Evolutionary conservation across 2,329 filamentous ascomycete genomes (phyloP), one percentile per base, ranked within the genome.

Genomic region (Ceratocystis diversiconidia): DNA sequence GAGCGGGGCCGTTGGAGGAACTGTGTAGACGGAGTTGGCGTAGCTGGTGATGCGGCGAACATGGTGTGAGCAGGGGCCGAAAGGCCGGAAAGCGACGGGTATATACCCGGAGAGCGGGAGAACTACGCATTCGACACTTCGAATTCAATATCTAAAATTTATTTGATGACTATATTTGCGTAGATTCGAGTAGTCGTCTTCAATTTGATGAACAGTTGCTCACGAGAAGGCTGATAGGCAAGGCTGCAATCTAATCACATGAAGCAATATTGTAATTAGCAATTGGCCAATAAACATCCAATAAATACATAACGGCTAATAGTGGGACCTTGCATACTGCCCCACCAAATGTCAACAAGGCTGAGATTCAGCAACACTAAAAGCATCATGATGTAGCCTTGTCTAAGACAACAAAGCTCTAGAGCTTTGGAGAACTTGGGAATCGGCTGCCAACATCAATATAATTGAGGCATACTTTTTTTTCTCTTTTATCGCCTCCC

Each of bases 241-340:
- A 41, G 15, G 61, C 46, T 36, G 32, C 7, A 6, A 52, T 12
- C 25, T 41, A 3, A 41, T 41, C 36, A 41, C 3, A 41, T 41
- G 36, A 41, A 41, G 36, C 36, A 41, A 15, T 12, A 12, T 5
- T 15, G 36, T 5, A 5, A 41, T 41, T 15, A 41, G 10, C 19
- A 15, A 65, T 65, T 67, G 63, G 59, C 63, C 60, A 67, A 67
- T 67, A n/a, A 36, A 15, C 28, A 10, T 4, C n/a, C 10, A n/a
- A 61, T 25, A 25, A 15, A 61, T 17, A n/a, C 36, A 59, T 22
- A 43, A 4, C 59, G 59, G 48, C 6, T 65, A 67, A 59, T n/a
- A 62, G 12, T 65, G 59, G 62, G 63, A 2, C 28, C 7, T 8
- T 30, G 61, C 17, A 22, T 46, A 8, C 12, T 67, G 66, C 60